These are phyloP conservation scores for Hemisphaericaspora nanyangensis DNA, from an alignment of 805 yeast genomes.

Conservation along the genomic window DNA sequence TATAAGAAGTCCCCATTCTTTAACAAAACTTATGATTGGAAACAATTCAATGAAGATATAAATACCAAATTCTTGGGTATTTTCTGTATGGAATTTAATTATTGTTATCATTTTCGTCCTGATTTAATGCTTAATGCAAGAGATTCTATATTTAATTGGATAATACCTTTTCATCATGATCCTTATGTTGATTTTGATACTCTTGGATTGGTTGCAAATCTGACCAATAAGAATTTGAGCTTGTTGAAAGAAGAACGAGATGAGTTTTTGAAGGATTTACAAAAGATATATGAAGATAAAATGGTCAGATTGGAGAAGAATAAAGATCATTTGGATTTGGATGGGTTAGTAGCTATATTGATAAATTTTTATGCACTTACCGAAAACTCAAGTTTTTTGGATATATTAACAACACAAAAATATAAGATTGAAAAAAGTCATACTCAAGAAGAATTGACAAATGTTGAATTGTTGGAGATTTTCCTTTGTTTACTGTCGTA, in stretches of 20 bases:
- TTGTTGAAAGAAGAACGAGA: conserved; percentile 1
- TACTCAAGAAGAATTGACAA: conserved; percentile 9
- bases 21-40: not conserved
- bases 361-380: conserved; percentile 12
- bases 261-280: conserved; percentile 4
- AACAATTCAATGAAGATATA: conserved; percentile 11
- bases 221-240: conserved; percentile 1
- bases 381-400: conserved; percentile 15
- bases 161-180: conserved; percentile 21
- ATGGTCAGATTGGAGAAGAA: conserved; percentile 5
- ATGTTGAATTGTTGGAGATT: conserved; percentile 20
- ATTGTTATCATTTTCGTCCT: conserved; percentile 15
- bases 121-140: conserved; percentile 22
- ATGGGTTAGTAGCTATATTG: conserved; percentile 17
- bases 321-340: conserved; percentile 10
- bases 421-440: conserved; percentile 11
- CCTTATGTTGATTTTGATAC: conserved; percentile 16
- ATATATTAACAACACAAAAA: conserved; percentile 13
- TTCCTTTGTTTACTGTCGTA: conserved; percentile 39
- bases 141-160: conserved; percentile 31
- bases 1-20: conserved; percentile 13
- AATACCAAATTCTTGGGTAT: conserved; percentile 19
- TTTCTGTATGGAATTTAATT: conserved; percentile 20
- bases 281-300: conserved; percentile 1
- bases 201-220: conserved; percentile 12